Base-by-base conservation (phyloP, 2,329 filamentous ascomycete genomes). In the Pseudogymnoascus sp. region DNA sequence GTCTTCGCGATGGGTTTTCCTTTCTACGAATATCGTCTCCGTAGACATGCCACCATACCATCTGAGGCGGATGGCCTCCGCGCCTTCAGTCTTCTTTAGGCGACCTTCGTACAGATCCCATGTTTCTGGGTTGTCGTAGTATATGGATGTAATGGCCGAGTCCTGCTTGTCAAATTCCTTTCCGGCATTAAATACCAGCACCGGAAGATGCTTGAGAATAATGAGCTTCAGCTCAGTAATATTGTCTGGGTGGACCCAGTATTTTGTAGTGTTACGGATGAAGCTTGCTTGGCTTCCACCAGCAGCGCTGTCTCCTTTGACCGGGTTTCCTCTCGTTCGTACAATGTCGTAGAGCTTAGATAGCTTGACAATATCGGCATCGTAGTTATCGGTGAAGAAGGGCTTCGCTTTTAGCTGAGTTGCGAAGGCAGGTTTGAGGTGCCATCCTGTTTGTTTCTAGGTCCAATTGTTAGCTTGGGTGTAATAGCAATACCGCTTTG, bases 381-480 rank as follows among this genome's bases (percentile, higher is more conserved):
- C 94, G 76, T 97, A 97, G 76, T 99, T 97, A 73, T 97, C 93
- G 74, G 96, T 95, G 82, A 96, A 99, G 76, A 99, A 99, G 0
- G 94, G 93, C 74, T 96, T 97, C 50, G 92, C 90, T 76, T 95
- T 96, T 71, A 99, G 84, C 63, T 93, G 86, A 41, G 92, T 88
- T 63, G 95, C 93, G 75, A 99, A 99, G n/a, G 95, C 91, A 33
- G 94, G 94, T 70, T 89, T 92, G 35, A 99, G 84, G 71, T 94
- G 86, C 92, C 93, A 96, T 64, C 86, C 83, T 0, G 94, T 99
- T 80, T 89, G 82, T 90, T 99, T 99, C 89, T 94, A 70, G 17
- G 35, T 4, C 17, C 33, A 59, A 37, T 8, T 59, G 17, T 59
- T 39, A 59, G 57, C 9, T 4, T 26, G 2, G 33, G 31, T 6